These are phyloP conservation scores for Lathyrus aphaca DNA, from an alignment of 306 rosid species.

Conservation along the genomic window DNA sequence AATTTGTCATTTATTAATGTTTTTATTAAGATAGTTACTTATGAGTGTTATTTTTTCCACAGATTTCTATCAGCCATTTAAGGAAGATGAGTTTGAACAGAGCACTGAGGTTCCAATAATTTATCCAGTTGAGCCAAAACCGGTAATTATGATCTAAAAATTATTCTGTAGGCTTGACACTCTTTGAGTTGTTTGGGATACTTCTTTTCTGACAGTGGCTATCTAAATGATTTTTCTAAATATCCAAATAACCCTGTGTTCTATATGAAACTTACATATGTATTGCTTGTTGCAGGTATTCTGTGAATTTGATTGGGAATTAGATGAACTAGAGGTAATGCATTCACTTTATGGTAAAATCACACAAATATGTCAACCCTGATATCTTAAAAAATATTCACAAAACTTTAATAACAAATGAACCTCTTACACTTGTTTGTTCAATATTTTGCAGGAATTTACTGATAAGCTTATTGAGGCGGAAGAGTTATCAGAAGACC, in stretches of 20 bases:
- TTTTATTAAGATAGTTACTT: constrained; percentile 13
- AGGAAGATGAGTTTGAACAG: constrained; percentile 84
- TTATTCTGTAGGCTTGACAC: neutral
- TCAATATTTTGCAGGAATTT: constrained; percentile 67
- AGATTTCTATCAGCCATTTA: constrained; percentile 87
- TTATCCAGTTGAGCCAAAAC: constrained; percentile 70
- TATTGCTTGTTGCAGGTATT: constrained; percentile 56
- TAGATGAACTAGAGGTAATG: constrained; percentile 83
- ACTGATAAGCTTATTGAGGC: constrained; percentile 69
- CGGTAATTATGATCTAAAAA: constrained; percentile 51
- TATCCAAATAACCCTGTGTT: neutral
- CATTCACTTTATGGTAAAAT: no score
- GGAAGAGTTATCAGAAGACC: constrained; percentile 63
- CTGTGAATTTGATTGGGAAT: constrained; percentile 92
- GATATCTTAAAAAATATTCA: no score
- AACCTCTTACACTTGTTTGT: constrained; percentile 21
- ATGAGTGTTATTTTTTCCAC: constrained; percentile 37
- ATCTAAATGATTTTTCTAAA: neutral
- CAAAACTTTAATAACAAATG: no score
- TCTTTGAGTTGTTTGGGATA: constrained; percentile 22
- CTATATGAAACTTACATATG: constrained; percentile 11
- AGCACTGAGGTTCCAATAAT: constrained; percentile 86
- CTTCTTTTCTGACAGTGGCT: neutral
- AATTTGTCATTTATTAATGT: constrained; percentile 9
- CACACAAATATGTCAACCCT: no score